Percentiles rank a stretch among this genome's conserved stretches.
These are phyloP conservation scores for Ustilago xerochloae DNA, from an alignment of 1,284 basidiomycete genomes.

Conservation along the genomic window DNA sequence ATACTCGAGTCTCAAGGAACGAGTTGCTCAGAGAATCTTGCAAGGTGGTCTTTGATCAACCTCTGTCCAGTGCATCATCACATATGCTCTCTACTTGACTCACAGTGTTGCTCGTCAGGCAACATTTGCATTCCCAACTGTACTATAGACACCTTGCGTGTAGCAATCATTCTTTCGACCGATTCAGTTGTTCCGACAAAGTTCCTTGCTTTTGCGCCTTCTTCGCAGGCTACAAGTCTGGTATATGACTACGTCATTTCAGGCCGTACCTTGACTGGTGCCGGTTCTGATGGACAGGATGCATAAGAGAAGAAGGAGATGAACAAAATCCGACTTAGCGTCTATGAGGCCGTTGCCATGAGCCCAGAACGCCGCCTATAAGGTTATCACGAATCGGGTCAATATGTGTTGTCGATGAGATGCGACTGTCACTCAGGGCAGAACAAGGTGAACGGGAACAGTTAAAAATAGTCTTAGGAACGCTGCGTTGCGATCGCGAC, in stretches of 20 bases:
- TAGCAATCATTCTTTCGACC: too few species aligned
- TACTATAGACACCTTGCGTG: neutral
- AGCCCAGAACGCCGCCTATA: too few species aligned
- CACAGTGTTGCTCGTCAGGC: neutral
- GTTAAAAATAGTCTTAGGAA: neutral
- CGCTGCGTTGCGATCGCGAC: neutral
- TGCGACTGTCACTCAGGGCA: neutral
- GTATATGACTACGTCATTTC: too few species aligned
- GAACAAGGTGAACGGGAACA: neutral
- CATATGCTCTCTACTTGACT: neutral
- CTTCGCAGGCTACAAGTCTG: too few species aligned
- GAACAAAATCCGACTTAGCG: too few species aligned
- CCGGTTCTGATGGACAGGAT: too few species aligned
- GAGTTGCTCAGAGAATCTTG: conserved; percentile 63
- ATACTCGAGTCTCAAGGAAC: conserved; percentile 65
- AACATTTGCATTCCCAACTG: neutral
- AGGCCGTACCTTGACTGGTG: too few species aligned
- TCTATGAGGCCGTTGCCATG: too few species aligned
- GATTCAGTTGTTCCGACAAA: too few species aligned
- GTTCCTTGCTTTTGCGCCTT: too few species aligned
- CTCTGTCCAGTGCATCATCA: neutral
- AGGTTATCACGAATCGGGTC: neutral
- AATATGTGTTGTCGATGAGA: neutral
- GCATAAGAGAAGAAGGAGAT: too few species aligned
- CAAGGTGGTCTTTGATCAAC: conserved; percentile 54